phyloP scores from a whole-genome alignment of 2,329 filamentous ascomycete genomes.

The Aureobasidium vineae region DNA sequence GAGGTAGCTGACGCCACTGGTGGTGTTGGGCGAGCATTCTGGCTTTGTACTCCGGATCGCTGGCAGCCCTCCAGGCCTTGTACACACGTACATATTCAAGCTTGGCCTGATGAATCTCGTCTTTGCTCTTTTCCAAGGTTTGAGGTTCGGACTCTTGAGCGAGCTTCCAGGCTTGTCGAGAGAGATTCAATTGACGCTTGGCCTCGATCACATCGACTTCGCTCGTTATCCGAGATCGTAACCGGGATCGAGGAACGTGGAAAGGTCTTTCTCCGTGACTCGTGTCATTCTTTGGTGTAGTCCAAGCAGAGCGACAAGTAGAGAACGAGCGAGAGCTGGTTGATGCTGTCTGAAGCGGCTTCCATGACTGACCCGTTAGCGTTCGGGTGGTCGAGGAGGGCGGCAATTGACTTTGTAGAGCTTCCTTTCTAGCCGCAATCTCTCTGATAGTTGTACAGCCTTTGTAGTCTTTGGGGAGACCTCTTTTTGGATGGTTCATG shows the following conservation, averaged over 20 bases:
- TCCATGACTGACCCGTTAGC: neutral
- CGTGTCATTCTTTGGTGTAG: neutral
- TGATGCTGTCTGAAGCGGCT: neutral
- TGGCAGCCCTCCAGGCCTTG: neutral
- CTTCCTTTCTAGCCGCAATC: neutral
- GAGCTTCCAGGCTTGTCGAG: neutral
- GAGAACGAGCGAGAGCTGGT: neutral
- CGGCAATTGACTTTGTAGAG: neutral
- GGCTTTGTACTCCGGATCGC: neutral
- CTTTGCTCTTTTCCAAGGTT: neutral
- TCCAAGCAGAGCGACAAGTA: neutral
- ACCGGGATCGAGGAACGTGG: neutral
- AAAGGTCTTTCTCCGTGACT: neutral
- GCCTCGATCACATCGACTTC: neutral
- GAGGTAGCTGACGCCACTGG: neutral
- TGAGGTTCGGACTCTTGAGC: neutral
- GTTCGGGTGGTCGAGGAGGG: neutral
- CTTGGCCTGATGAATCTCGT: neutral
- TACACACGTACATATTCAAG: neutral
- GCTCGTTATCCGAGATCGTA: neutral
- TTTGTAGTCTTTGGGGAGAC: neutral
- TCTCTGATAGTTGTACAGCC: neutral
- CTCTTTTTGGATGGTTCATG: neutral
- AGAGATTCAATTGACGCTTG: neutral
- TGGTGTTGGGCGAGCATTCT: too few relatives aligned